Evolutionary conservation across 208 protist species (phyloP).

Genomic region (Leptomonas seymouri): DNA sequence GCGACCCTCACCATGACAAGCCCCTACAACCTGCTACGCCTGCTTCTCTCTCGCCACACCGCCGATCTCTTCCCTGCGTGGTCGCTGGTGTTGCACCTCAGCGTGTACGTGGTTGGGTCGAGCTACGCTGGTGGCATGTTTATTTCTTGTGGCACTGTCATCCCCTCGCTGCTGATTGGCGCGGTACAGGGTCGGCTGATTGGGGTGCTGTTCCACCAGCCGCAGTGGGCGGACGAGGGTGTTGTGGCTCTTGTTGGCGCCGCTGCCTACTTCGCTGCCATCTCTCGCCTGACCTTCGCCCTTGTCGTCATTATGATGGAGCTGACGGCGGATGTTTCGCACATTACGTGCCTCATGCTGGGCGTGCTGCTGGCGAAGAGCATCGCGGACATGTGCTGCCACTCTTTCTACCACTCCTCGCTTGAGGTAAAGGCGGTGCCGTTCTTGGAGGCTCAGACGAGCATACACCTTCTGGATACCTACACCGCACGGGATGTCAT

Average conservation of each 20-base stretch:
- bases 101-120: slow-evolving; percentile 67
- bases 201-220: slow-evolving; percentile 44
- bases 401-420: slow-evolving; percentile 81
- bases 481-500: slow-evolving; percentile 83
- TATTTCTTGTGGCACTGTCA: slow-evolving; percentile 74
- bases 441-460: slow-evolving; percentile 63
- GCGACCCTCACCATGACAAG: slow-evolving; percentile 65
- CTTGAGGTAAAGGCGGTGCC: slow-evolving; percentile 80
- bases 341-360: slow-evolving; percentile 87
- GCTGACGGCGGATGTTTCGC: slow-evolving; percentile 82
- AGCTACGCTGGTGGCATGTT: slow-evolving; percentile 75
- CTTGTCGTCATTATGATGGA: slow-evolving; percentile 92
- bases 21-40: slow-evolving; percentile 65
- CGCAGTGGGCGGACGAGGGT: slow-evolving; percentile 70
- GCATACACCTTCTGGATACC: slow-evolving; percentile 39
- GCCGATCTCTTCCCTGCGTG: slow-evolving; percentile 45
- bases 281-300: slow-evolving; percentile 85
- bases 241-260: slow-evolving; percentile 84
- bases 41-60: slow-evolving; percentile 69
- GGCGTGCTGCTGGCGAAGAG: slow-evolving; percentile 81
- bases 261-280: slow-evolving; percentile 78
- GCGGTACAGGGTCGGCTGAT: slow-evolving; percentile 74
- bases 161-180: slow-evolving; percentile 83
- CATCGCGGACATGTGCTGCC: slow-evolving; percentile 72
- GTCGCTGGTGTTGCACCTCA: slow-evolving; percentile 53